phyloP scores from a whole-genome alignment of 31 red algal species.

The Asparagopsis taxiformis region DNA sequence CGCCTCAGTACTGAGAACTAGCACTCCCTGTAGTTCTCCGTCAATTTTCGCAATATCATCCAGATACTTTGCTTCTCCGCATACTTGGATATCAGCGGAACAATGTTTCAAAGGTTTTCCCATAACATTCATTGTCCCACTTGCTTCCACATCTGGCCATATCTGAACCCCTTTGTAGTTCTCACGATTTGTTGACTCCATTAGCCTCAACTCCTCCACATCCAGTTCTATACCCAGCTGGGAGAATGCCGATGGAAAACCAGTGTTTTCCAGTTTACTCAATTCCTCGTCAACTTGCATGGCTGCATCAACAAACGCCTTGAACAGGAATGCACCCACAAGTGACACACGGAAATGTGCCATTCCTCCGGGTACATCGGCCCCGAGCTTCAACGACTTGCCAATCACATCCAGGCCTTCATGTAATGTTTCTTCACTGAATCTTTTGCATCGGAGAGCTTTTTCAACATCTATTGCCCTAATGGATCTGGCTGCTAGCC shows the following conservation, averaged over 20 bases:
- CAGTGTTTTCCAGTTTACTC: not conserved
- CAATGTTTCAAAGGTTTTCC: conserved; percentile 61
- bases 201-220: not conserved
- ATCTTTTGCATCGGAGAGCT: conserved; percentile 23
- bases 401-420: conserved; percentile 30
- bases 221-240: not conserved
- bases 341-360: conserved; percentile 55
- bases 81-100: conserved; percentile 59
- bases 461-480: conserved; percentile 22
- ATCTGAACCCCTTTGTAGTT: conserved; percentile 43
- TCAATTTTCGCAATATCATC: conserved; percentile 76
- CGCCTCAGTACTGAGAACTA: conserved; percentile 61
- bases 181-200: not conserved
- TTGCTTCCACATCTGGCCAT: conserved; percentile 15
- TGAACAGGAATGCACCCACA: conserved; percentile 63
- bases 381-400: conserved; percentile 25
- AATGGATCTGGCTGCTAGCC: conserved; percentile 59
- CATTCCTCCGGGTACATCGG: conserved; percentile 82
- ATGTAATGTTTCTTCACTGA: conserved; percentile 28
- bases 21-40: conserved; percentile 61
- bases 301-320: conserved; percentile 40
- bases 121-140: conserved; percentile 12
- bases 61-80: conserved; percentile 80
- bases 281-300: conserved; percentile 1
- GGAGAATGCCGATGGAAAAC: conserved; percentile 3